phyloP scores from a whole-genome alignment of 768 basidiomycete species.

The Pulveroboletus sp. region DNA sequence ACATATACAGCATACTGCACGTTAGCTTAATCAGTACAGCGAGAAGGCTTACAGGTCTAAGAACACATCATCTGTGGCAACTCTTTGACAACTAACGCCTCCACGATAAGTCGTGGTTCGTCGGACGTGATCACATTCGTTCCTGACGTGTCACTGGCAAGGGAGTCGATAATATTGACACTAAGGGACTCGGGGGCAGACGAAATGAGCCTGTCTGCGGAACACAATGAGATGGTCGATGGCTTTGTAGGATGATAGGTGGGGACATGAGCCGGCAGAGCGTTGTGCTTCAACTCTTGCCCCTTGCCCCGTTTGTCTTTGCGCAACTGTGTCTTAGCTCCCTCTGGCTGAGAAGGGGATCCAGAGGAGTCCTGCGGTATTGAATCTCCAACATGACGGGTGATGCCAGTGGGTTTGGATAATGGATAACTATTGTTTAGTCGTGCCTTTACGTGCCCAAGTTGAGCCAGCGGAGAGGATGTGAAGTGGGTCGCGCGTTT shows the following conservation, averaged over 20 bases:
- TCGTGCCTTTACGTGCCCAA: conserved; percentile 14
- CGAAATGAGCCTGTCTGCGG: conserved; percentile 5
- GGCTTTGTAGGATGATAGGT: not conserved
- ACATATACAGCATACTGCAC: not conserved
- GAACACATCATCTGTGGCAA: conserved; percentile 69
- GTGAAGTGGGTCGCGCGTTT: conserved; percentile 34
- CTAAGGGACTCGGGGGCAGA: conserved; percentile 32
- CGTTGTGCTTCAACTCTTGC: conserved; percentile 41
- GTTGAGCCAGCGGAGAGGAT: conserved; percentile 14
- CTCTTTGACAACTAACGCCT: conserved; percentile 76
- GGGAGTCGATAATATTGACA: conserved; percentile 25
- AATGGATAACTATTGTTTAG: conserved; percentile 26
- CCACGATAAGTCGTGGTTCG: conserved; percentile 66
- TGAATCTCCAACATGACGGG: not conserved
- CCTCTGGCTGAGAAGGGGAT: conserved; percentile 6
- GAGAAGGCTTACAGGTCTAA: conserved; percentile 68
- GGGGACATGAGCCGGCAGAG: conserved; percentile 18
- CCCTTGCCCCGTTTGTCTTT: conserved; percentile 47
- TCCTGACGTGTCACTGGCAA: not conserved
- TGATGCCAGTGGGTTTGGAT: conserved; percentile 1
- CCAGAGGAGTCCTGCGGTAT: not conserved
- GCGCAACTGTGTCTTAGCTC: conserved; percentile 34
- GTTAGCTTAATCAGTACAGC: conserved; percentile 9
- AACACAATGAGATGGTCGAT: not conserved
- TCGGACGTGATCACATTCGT: not conserved